These are phyloP conservation scores for Naganishia vishniacii DNA, from an alignment of 768 basidiomycete genomes.

Conservation along the genomic window DNA sequence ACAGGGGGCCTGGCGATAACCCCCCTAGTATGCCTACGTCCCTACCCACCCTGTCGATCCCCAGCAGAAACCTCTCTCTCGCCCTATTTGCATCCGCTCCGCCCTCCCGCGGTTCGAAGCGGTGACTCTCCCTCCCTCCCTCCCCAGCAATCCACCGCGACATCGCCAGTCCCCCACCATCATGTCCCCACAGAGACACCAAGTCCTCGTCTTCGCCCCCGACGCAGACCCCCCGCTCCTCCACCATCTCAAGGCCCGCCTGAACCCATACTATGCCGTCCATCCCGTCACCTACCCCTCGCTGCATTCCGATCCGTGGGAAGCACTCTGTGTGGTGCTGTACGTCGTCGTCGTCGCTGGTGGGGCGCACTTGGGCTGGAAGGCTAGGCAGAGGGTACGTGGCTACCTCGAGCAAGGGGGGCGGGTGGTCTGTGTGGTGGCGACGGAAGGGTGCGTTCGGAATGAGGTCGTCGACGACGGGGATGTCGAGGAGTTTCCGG, in stretches of 20 bases:
- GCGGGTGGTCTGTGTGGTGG: not conserved
- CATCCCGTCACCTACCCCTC: not conserved
- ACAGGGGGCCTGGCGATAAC: too few species aligned
- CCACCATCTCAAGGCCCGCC: not conserved
- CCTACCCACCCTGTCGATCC: too few species aligned
- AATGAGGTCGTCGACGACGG: not conserved
- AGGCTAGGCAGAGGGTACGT: not conserved
- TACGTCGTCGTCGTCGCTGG: not conserved
- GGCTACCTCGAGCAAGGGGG: not conserved
- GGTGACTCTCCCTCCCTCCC: too few species aligned
- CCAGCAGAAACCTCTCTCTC: not conserved
- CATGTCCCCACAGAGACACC: conserved; percentile 11
- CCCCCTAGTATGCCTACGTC: too few species aligned
- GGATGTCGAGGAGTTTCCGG: too few species aligned
- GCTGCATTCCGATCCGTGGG: conserved; percentile 7
- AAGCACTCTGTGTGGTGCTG: conserved; percentile 1
- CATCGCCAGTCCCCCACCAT: too few species aligned
- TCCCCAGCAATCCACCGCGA: not conserved
- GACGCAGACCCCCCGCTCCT: not conserved
- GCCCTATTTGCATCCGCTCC: not conserved
- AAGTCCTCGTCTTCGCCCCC: not conserved
- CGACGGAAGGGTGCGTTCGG: not conserved
- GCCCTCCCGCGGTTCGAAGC: too few species aligned
- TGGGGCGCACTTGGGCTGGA: not conserved
- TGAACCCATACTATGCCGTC: conserved; percentile 9